Evolutionary conservation across 2,329 filamentous ascomycete genomes (phyloP), one percentile per base, ranked within the genome.

Genomic region (Colletotrichum gloeosporioides): DNA sequence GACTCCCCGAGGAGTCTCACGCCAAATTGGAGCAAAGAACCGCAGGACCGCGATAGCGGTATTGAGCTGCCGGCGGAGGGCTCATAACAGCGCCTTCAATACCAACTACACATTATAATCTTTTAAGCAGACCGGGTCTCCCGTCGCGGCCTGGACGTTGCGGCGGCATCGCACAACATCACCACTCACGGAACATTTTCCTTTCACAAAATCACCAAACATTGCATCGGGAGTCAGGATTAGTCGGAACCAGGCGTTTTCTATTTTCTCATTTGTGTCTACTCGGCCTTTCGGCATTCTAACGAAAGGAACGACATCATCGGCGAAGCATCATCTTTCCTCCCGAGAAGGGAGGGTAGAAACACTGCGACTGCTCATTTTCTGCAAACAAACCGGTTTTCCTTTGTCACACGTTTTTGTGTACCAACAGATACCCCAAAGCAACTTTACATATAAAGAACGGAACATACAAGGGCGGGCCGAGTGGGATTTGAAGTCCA

Each of bases 31-130:
- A 67, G 69, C 44, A 74, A 77, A n/a, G 72, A 77, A 53, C 73
- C 73, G 6, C 76, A 78, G 62, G 89, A 90, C 79, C 85, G 88
- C 73, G 89, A 90, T 79, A 90, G 89, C 78, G 89, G 89, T 44
- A 88, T 90, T 78, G 89, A 89, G 77, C 80, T 90, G 69, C 85
- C 85, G 27, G 77, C 80, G 1, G 88, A 89, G 27, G 83, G 83
- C 39, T 81, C 80, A 69, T 88, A 80, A 71, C 36, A 69, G n/a
- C 16, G 22, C 12, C 27, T 67, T 22, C 29, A 75, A 32, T 22
- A 31, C 18, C 25, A 65, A 13, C 27, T 31, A 34, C 31, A 68
- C n/a, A 16, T 36, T 49, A 64, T 69, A 36, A 69, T 70, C 53
- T 64, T 49, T 62, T 25, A 22, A 69, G 71, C 71, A 77, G 71